Base-by-base conservation (phyloP, 1,139 yeast species). In the Saccharomycopsis hybrid region DNA sequence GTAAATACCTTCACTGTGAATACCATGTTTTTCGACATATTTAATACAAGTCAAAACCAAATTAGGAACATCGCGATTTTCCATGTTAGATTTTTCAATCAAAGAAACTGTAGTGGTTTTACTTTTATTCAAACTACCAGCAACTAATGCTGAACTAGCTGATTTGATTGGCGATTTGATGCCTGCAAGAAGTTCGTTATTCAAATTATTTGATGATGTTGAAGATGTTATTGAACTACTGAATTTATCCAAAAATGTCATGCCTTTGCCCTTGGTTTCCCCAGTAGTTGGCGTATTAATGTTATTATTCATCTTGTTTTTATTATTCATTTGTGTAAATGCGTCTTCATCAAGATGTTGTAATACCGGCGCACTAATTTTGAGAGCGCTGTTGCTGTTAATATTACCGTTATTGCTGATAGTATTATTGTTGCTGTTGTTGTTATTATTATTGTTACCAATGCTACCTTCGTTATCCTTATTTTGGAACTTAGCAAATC, bases 1-100 rank as follows among this genome's bases (percentile, higher is more conserved):
- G 68, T 92, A 92, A 40, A 92, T 76, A 4, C 98, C 98, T 65
- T 90, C 97, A 41, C 50, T 46, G 31, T 73, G 63, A 86, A 90
- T 0, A 97, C 98, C 97, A 90, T 90, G 57, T 80, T 76, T 60
- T 80, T 73, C 71, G 89, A 65, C 50, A 90, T 68, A 49, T 74
- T 69, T 2, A 96, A 96, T 38, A 66, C 97, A 88, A 52, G 80
- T 73, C 9, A 82, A 71, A 9, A 92, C 75, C 42, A 92, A 78
- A 55, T 78, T 65, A 4, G 98, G 98, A 7, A 88, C 74, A 3
- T 63, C 57, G 27, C 75, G 70, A 24, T 75, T 74, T 61, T 92
- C 97, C 56, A 68, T 74, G 18, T 68, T 69, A 5, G 86, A 73
- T 51, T 90, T 70, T 47, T 72, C 71, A 55, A 78, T 82, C 55